Evolutionary conservation across 441 rosid genomes (phyloP).

Genomic region (Gossypium aridum): DNA sequence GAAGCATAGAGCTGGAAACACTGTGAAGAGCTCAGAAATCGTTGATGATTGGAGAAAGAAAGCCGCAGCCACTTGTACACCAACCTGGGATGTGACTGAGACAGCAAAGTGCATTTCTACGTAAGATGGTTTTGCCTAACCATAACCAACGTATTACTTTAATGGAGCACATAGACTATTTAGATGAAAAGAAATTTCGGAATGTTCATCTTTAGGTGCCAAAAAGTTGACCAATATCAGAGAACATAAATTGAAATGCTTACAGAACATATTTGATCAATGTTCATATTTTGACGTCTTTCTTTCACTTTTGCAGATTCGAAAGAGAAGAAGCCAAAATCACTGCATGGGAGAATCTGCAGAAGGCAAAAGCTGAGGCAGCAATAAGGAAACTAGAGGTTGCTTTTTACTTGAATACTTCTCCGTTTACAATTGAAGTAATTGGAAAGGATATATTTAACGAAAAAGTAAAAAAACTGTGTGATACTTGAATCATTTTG

Average conservation of each 20-base stretch:
- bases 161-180: neutral
- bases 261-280: neutral
- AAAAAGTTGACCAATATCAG: neutral
- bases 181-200: neutral
- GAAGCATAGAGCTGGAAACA: conserved; percentile 48
- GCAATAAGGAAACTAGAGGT: conserved; percentile 83
- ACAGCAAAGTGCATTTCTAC: conserved; percentile 47
- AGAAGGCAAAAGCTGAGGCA: conserved; percentile 94
- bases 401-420: conserved; percentile 12
- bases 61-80: conserved; percentile 36
- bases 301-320: conserved; percentile 31
- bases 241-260: neutral
- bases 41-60: conserved; percentile 67
- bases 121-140: conserved; percentile 22
- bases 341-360: conserved; percentile 93
- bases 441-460: neutral
- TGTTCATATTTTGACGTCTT: conserved; percentile 3
- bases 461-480: too few species aligned
- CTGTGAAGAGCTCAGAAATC: conserved; percentile 50
- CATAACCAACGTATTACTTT: neutral
- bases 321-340: conserved; percentile 87
- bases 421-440: neutral
- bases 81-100: conserved; percentile 59
- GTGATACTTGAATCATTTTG: too few species aligned
- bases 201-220: neutral